Evolutionary conservation across 192 early-diverging fungal genomes (phyloP).

Genomic region (Umbelopsis ramanniana): DNA sequence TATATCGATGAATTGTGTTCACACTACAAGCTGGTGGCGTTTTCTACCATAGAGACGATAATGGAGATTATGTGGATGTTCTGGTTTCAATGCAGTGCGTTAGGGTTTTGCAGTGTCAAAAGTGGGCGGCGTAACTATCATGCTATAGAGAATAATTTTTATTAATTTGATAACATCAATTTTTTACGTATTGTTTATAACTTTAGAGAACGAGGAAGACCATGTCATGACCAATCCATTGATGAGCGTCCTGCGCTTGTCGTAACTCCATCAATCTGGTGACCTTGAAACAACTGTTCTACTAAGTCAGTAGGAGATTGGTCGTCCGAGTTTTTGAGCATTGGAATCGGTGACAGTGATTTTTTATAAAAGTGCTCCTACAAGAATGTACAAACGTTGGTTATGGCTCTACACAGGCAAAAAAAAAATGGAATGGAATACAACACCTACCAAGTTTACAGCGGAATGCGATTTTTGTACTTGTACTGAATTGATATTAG

Average conservation of each 20-base stretch:
- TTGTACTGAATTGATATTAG: not conserved
- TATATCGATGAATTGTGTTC: slow-evolving; percentile 11
- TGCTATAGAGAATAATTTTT: too few relatives aligned
- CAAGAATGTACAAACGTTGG: not conserved
- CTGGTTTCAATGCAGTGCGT: too few relatives aligned
- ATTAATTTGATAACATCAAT: not conserved
- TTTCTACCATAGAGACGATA: too few relatives aligned
- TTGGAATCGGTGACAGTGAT: slow-evolving; percentile 5
- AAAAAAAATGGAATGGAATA: not conserved
- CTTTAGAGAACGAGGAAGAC: not conserved
- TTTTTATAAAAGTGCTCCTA: slow-evolving; percentile 19
- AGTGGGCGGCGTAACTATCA: too few relatives aligned
- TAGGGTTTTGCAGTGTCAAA: too few relatives aligned
- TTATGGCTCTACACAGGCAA: not conserved
- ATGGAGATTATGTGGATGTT: too few relatives aligned
- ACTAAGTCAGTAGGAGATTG: slow-evolving; percentile 34
- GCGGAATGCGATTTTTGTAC: slow-evolving; percentile 35
- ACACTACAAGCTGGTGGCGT: not conserved
- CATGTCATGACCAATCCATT: slow-evolving; percentile 8
- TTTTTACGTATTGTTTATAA: not conserved
- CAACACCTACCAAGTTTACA: slow-evolving; percentile 26
- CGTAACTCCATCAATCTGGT: slow-evolving; percentile 20
- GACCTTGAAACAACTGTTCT: slow-evolving; percentile 34
- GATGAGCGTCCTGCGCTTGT: slow-evolving; percentile 7
- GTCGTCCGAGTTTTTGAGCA: slow-evolving; percentile 24